A percentile compares a stretch with the other conserved stretches of the same genome.
phyloP scores from a whole-genome alignment of 1,284 basidiomycete species.

The Rhodotorula sp. region DNA sequence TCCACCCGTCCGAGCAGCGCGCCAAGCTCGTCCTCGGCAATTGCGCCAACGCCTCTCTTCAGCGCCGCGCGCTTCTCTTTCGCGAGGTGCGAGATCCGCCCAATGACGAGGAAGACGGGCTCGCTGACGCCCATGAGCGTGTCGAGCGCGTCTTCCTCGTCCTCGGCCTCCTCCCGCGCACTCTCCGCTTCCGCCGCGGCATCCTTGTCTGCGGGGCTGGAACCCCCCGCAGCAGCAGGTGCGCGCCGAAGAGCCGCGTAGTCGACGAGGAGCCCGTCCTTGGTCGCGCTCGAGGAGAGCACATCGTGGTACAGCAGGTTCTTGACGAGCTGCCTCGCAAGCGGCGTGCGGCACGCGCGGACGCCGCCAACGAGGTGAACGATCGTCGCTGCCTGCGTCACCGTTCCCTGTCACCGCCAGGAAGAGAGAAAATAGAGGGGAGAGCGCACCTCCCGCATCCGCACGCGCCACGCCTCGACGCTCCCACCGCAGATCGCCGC shows the following conservation, averaged over 20 bases:
- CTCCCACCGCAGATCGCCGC: conserved; percentile 26
- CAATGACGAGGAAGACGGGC: conserved; percentile 27
- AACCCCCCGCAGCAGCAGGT: no score
- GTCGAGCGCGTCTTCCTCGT: conserved; percentile 26
- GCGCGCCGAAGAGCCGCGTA: background rate
- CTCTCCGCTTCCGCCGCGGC: no score
- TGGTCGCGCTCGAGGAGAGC: conserved; percentile 14
- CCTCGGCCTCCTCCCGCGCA: conserved; percentile 12
- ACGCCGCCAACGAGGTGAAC: conserved; percentile 20
- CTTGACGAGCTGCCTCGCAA: conserved; percentile 20
- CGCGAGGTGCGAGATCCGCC: conserved; percentile 12
- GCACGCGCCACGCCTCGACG: conserved; percentile 22
- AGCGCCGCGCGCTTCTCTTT: conserved; percentile 22
- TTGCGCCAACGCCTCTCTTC: background rate
- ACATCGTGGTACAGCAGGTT: conserved; percentile 34
- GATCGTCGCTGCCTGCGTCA: conserved; percentile 16
- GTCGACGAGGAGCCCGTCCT: conserved; percentile 23
- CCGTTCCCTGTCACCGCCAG: no score
- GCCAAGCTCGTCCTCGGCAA: conserved; percentile 22
- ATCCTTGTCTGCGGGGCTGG: no score
- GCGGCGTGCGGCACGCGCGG: conserved; percentile 3
- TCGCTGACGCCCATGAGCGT: conserved; percentile 21
- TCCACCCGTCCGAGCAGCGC: conserved; percentile 11
- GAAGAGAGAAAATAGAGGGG: no score
- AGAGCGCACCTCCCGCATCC: no score